A percentile compares a stretch with the other conserved stretches of the same genome.
These are phyloP conservation scores for Rhodocollybia butyracea DNA, from an alignment of 768 basidiomycete species.

Conservation along the genomic window DNA sequence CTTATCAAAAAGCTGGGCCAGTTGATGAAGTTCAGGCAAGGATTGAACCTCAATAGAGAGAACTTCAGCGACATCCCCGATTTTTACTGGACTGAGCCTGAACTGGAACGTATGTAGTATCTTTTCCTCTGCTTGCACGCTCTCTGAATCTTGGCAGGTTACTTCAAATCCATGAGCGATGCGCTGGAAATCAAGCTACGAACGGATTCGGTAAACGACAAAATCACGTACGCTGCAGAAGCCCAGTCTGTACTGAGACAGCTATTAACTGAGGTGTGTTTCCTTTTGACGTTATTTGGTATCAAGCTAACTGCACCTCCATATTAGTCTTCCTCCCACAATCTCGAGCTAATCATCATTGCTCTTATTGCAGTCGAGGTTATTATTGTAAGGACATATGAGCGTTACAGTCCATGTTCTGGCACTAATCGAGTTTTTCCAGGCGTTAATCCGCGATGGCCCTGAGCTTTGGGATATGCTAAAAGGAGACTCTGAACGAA, in stretches of 20 bases:
- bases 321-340: constrained; percentile 75
- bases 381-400: constrained; percentile 61
- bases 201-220: constrained; percentile 82
- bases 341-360: constrained; percentile 96
- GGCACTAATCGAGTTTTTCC: background rate
- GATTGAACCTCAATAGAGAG: constrained; percentile 84
- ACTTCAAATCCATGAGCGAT: constrained; percentile 80
- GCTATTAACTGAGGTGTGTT: constrained; percentile 74
- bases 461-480: constrained; percentile 69
- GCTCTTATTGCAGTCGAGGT: constrained; percentile 92
- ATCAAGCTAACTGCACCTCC: constrained; percentile 1
- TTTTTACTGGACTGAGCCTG: constrained; percentile 94
- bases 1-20: constrained; percentile 92
- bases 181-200: constrained; percentile 87
- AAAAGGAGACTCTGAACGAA: background rate
- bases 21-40: constrained; percentile 89
- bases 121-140: background rate
- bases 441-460: constrained; percentile 77
- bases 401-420: background rate
- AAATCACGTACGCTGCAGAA: constrained; percentile 89
- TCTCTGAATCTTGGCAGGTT: constrained; percentile 35
- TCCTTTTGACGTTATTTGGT: background rate
- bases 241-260: constrained; percentile 87
- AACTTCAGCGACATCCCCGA: constrained; percentile 89
- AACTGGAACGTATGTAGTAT: constrained; percentile 64